Conservation (phyloP, 352 stramenopile species). For the Globisporangium uncinulatum region DNA sequence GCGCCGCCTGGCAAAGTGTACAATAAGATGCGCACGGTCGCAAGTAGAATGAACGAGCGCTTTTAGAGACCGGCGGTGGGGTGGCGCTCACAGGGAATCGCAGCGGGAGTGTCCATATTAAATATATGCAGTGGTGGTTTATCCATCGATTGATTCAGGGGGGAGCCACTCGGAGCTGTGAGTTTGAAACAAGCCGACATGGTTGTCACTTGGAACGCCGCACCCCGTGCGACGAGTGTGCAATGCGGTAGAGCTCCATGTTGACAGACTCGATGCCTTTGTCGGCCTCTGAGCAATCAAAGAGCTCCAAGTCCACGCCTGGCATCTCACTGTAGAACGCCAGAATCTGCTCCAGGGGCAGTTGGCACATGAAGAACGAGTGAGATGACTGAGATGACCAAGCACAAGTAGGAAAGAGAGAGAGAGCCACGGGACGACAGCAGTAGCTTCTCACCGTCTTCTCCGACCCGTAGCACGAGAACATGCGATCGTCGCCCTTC, state of each 20-base stretch:
- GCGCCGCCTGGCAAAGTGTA: conserved; percentile 99
- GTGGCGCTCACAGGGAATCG: neutral
- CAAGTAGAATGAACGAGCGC: conserved; percentile 97
- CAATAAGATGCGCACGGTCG: conserved; percentile 99
- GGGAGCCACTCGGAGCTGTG: too few relatives aligned
- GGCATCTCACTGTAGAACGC: conserved; percentile 85
- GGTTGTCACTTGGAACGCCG: conserved; percentile 17
- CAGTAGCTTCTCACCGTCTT: conserved; percentile 42
- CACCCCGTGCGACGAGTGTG: conserved; percentile 33
- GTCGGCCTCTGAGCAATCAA: conserved; percentile 77
- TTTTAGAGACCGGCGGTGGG: conserved; percentile 47
- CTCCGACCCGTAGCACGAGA: conserved; percentile 76
- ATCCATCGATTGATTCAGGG: neutral
- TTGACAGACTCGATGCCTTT: conserved; percentile 71
- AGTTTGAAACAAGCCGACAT: too few relatives aligned
- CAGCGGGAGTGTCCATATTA: neutral
- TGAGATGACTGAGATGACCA: neutral
- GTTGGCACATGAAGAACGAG: neutral
- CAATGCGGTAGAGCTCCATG: conserved; percentile 66
- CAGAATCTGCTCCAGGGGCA: conserved; percentile 43
- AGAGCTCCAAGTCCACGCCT: conserved; percentile 61
- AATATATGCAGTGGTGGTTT: neutral
- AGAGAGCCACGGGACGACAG: neutral
- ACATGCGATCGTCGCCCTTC: conserved; percentile 77
- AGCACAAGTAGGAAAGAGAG: too few relatives aligned